These are phyloP conservation scores for Geotrichum candidum DNA, from an alignment of 1,139 yeast species.

Conservation along the genomic window DNA sequence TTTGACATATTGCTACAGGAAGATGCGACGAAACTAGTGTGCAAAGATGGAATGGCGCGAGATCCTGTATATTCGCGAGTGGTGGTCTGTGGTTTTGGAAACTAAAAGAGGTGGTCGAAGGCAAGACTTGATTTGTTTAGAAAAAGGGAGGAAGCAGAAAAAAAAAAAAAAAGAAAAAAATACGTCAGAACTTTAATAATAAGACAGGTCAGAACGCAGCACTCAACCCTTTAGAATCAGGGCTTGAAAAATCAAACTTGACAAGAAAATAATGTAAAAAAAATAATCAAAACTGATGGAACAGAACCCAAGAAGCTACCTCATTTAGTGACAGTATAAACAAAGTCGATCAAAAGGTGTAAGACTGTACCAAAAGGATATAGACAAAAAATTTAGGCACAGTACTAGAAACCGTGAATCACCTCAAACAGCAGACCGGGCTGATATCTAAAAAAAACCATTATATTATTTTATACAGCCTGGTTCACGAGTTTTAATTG, in stretches of 20 bases:
- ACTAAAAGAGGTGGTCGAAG: background rate
- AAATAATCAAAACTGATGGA: background rate
- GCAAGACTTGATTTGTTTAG: background rate
- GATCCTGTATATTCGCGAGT: background rate
- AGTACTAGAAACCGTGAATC: too few relatives aligned
- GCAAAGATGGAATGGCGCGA: background rate
- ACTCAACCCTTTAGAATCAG: too few relatives aligned
- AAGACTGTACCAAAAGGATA: too few relatives aligned
- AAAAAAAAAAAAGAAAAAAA: background rate
- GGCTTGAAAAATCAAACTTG: too few relatives aligned
- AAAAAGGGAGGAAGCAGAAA: background rate
- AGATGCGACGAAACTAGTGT: background rate
- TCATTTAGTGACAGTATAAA: background rate
- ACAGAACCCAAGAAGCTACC: background rate
- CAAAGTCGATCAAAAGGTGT: too few relatives aligned
- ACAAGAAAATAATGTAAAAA: too few relatives aligned
- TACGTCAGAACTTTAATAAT: background rate
- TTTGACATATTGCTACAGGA: constrained; percentile 1
- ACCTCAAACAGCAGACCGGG: too few relatives aligned
- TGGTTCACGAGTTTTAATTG: too few relatives aligned
- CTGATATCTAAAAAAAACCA: too few relatives aligned
- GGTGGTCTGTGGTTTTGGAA: background rate
- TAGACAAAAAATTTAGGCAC: too few relatives aligned
- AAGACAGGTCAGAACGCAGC: background rate
- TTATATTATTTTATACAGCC: too few relatives aligned